Base-by-base conservation (phyloP, 2,329 filamentous ascomycete genomes). In the Colletotrichum brevisporum region DNA sequence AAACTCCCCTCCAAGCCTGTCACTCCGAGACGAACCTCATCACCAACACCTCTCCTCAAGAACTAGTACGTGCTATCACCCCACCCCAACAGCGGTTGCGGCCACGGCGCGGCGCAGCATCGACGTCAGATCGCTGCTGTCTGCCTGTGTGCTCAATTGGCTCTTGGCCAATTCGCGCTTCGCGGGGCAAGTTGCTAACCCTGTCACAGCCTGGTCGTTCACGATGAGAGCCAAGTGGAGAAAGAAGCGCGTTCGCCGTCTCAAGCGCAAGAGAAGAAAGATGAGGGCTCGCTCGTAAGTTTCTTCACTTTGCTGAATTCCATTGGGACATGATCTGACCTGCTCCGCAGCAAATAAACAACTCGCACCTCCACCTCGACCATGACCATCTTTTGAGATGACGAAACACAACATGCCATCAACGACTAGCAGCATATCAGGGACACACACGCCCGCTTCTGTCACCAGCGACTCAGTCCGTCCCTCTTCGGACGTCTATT, bases 191-290 rank as follows among this genome's bases (percentile, higher is more conserved):
- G 18, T 5, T n/a, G 31, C 64, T 70, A 50, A 63, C 54, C 31
- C 31, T n/a, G 10, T 36, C n/a, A 8, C 64, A 70, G 67, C 43
- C 67, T 56, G 48, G 63, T 76, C 77, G 82, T 85, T 86, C 87
- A 90, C 86, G 86, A 90, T 91, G 89, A 88, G 95, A 96, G 95
- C 94, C 83, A 98, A 98, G 90, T 98, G 96, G 96, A 96, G 95
- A 90, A 99, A 99, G 93, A 99, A 99, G 95, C 91, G 96, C 85
- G 95, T 97, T 88, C 91, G 96, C 82, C 92, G 96, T 86, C 94
- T 99, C 86, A 98, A 98, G 93, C 92, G 95, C 84, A 99, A 99
- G 95, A 94, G 96, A 89, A 97, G 96, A 94, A 99, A 99, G 95
- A 97, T 96, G 88, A 91, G 96, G 85, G 96, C 95, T 81, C 89